Conservation (phyloP, 306 rosid genomes). For the Alnus glutinosa region DNA sequence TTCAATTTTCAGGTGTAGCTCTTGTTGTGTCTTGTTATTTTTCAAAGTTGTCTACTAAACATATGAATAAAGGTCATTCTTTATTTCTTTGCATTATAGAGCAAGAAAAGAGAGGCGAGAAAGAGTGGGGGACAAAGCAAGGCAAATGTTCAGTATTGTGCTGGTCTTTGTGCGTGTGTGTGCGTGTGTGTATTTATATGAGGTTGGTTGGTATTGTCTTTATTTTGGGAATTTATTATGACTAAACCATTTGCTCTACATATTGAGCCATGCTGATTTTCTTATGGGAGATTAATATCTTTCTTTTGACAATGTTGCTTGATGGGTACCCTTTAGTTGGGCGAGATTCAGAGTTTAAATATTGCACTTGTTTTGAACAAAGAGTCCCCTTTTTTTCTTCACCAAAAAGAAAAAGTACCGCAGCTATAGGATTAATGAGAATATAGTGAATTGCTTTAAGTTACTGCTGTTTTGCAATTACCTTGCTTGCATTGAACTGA, state of each 20-base stretch:
- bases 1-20: not conserved
- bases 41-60: not conserved
- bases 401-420: not conserved
- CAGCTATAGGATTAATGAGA: not conserved
- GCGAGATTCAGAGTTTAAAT: not conserved
- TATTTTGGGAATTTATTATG: not conserved
- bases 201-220: not conserved
- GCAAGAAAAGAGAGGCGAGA: not conserved
- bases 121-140: not conserved
- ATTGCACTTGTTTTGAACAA: not conserved
- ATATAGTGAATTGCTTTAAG: not conserved
- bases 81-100: not conserved
- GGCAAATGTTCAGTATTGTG: not conserved
- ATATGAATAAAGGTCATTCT: not conserved
- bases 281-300: not conserved
- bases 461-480: not conserved
- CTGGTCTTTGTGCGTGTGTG: not conserved
- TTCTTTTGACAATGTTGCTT: not conserved
- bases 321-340: not conserved
- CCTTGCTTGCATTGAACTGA: conserved; percentile 19
- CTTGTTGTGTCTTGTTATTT: not conserved
- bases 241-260: not conserved
- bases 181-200: not conserved
- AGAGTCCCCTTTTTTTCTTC: not conserved
- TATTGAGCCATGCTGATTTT: not conserved